Base-by-base conservation (phyloP, 176 grass and related monocot species). In the Oryza australiensis region DNA sequence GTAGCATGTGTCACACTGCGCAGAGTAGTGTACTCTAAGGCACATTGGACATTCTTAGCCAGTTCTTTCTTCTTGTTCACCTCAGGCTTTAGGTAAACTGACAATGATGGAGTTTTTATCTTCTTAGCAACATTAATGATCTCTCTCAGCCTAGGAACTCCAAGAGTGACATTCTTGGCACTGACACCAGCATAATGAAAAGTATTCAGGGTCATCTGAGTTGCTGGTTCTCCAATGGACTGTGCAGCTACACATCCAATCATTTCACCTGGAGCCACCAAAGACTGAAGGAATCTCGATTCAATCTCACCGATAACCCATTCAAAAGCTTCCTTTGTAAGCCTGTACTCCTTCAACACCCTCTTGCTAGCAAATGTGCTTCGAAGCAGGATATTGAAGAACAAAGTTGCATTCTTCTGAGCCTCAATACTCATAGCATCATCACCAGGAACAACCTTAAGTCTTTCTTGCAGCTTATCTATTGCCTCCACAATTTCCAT, bases 181-280 rank as follows among this genome's bases (percentile, higher is more conserved):
- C 96, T 99, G 40, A 99, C 96, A 99, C 96, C 93, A 92, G 93
- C 96, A 95, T 95, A 99, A 69, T 99, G 96, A 80, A 99, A 99
- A 60, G 91, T 99, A 86, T 99, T 95, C 42, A 92, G 73, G 11
- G 96, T 95, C 96, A 99, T 99, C 83, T 99, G 96, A 69, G 93
- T 95, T 22, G 93, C 93, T 82, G 93, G 93, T 85, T 99, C 96
- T 43, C 96, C 96, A 87, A 99, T 95, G 26, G 93, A 99, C 64
- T 99, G 96, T 33, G 96, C 96, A 84, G 96, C 96, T 32, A 99
- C 93, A 90, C 96, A 99, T 53, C 96, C 96, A 82, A 99, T 95
- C 96, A 95, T 99, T 86, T 99, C 96, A 81, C 96, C 93, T 57
- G 96, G 93, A 29, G 96, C 93, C 37, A 99, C 91, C 79, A 93